These are phyloP conservation scores for Candida buenavistaensis DNA, from an alignment of 1,139 yeast species.

Conservation along the genomic window DNA sequence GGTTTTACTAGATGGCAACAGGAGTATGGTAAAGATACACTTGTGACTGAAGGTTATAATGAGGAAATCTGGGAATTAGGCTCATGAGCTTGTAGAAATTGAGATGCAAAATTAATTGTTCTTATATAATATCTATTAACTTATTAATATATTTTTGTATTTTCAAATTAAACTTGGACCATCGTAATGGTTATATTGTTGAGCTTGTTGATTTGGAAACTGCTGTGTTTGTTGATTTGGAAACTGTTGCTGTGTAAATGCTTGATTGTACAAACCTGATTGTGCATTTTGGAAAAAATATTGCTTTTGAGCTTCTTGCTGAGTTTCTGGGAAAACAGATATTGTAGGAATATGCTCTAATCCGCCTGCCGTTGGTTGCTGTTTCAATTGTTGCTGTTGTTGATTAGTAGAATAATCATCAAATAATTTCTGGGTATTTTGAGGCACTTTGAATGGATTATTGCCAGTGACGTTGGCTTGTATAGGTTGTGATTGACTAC, in stretches of 20 bases:
- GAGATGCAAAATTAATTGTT: too few species aligned
- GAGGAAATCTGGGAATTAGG: conserved; percentile 53
- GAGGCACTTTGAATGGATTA: conserved; percentile 48
- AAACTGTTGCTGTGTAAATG: conserved; percentile 19
- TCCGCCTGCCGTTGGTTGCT: conserved; percentile 69
- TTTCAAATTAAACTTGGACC: conserved; percentile 29
- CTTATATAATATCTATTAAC: too few species aligned
- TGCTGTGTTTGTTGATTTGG: conserved; percentile 11
- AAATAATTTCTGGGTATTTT: conserved; percentile 36
- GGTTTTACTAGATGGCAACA: conserved; percentile 88
- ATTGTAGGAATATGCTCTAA: conserved; percentile 60
- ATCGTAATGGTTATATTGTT: conserved; percentile 19
- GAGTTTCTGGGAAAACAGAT: conserved; percentile 68
- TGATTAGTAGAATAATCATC: conserved; percentile 21
- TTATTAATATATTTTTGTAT: neutral
- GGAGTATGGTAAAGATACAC: conserved; percentile 62
- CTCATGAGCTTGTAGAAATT: conserved; percentile 5
- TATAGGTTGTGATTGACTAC: conserved; percentile 18
- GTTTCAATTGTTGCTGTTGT: conserved; percentile 26
- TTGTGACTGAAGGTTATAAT: conserved; percentile 68
- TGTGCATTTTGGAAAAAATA: conserved; percentile 38
- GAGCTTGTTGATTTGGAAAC: conserved; percentile 6
- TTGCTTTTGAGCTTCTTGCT: conserved; percentile 39
- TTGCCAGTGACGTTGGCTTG: conserved; percentile 39
- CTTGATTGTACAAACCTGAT: conserved; percentile 34